phyloP scores from a whole-genome alignment of 352 stramenopile species.

The Globisporangium echinulatum region DNA sequence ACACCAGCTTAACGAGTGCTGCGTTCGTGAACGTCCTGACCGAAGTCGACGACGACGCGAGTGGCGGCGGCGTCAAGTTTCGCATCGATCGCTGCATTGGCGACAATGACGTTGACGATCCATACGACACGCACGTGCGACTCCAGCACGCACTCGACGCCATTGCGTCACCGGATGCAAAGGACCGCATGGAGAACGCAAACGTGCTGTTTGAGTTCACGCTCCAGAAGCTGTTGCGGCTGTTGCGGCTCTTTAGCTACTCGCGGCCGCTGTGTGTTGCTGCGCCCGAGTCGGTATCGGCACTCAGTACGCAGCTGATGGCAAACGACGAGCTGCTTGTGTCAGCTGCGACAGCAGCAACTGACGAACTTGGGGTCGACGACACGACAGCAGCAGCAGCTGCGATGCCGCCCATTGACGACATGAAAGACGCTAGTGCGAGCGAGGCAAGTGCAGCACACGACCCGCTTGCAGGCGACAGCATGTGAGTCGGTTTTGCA shows the following conservation, averaged over 20 bases:
- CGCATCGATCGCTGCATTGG: slow-evolving; percentile 37
- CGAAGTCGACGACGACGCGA: slow-evolving; percentile 56
- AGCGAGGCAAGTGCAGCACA: no score
- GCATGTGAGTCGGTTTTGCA: no score
- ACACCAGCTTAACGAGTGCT: slow-evolving; percentile 24
- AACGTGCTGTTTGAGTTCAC: slow-evolving; percentile 81
- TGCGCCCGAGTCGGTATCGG: no score
- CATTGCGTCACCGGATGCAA: slow-evolving; percentile 58
- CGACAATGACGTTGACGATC: slow-evolving; percentile 17
- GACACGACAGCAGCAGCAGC: neutral
- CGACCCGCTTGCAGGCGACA: no score
- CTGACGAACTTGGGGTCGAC: slow-evolving; percentile 1
- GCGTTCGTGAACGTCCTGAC: slow-evolving; percentile 57
- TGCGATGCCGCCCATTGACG: neutral
- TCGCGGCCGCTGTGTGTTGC: slow-evolving; percentile 33
- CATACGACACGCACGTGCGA: slow-evolving; percentile 67
- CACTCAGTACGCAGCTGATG: neutral
- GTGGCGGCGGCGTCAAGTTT: slow-evolving; percentile 63
- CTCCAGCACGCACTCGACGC: slow-evolving; percentile 52
- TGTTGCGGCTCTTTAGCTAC: slow-evolving; percentile 72
- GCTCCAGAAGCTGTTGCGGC: slow-evolving; percentile 57
- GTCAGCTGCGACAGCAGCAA: neutral
- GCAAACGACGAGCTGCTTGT: slow-evolving; percentile 3
- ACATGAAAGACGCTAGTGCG: neutral
- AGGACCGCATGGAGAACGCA: slow-evolving; percentile 69